Percentiles rank a stretch among this genome's conserved stretches.
Conservation (phyloP, 768 basidiomycete genomes). For the Sporobolomyces phaffii region DNA sequence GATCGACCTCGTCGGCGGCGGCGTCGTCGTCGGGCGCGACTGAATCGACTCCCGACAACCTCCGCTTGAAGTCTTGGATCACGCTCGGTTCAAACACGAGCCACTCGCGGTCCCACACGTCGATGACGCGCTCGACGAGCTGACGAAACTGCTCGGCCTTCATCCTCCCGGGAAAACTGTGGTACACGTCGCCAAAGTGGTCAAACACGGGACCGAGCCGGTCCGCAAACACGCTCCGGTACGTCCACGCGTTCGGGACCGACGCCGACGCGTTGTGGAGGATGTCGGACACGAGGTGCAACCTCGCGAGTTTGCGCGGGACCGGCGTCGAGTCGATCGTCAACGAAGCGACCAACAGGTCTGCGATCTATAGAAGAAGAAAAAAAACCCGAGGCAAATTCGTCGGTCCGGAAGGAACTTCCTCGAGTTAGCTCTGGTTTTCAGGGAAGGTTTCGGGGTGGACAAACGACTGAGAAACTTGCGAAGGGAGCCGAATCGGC, state of each 20-base stretch:
- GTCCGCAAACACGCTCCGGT: constrained; percentile 85
- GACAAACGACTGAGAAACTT: constrained; percentile 14
- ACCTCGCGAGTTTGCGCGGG: constrained; percentile 90
- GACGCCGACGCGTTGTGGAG: constrained; percentile 87
- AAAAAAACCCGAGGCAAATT: too few relatives aligned
- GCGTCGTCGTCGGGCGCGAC: background rate
- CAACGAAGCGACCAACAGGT: constrained; percentile 82
- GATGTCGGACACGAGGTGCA: constrained; percentile 95
- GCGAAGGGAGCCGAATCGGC: constrained; percentile 94
- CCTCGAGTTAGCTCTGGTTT: too few relatives aligned
- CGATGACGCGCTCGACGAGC: constrained; percentile 75
- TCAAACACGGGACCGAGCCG: constrained; percentile 91
- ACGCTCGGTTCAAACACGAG: constrained; percentile 81
- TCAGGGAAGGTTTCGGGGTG: too few relatives aligned
- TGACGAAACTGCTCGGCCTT: constrained; percentile 94
- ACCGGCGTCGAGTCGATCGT: constrained; percentile 87
- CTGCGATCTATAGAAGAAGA: too few relatives aligned
- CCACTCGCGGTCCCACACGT: constrained; percentile 93
- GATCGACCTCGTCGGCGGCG: background rate
- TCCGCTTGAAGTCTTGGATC: constrained; percentile 53
- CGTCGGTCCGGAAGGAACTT: background rate
- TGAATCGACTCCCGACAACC: constrained; percentile 30
- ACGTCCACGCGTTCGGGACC: constrained; percentile 95
- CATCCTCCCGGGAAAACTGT: constrained; percentile 90
- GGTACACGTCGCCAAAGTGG: constrained; percentile 86